These are phyloP conservation scores for Ceriops decandra DNA, from an alignment of 345 rosid genomes.

Conservation along the genomic window DNA sequence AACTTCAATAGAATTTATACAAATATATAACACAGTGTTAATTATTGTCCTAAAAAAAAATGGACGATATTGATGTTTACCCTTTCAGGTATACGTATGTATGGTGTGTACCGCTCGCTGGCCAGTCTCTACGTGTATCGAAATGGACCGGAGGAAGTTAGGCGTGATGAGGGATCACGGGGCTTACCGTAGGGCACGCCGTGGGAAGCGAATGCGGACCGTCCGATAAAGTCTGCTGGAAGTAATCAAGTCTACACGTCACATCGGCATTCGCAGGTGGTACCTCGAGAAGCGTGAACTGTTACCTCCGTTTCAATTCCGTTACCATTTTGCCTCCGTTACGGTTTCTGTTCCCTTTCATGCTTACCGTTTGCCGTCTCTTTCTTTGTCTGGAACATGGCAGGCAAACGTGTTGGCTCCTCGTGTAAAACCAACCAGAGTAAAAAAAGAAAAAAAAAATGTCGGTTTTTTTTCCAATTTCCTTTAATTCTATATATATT, in stretches of 20 bases:
- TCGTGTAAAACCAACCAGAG: conserved; percentile 32
- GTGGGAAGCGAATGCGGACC: conserved; percentile 12
- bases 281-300: too few species aligned
- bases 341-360: not conserved
- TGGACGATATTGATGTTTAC: too few species aligned
- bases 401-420: conserved; percentile 42
- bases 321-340: conserved; percentile 13
- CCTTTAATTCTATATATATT: not conserved
- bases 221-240: conserved; percentile 24
- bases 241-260: conserved; percentile 7
- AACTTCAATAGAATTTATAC: too few species aligned
- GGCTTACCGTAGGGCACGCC: conserved; percentile 5
- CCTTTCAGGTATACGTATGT: too few species aligned
- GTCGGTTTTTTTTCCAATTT: not conserved
- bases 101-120: too few species aligned
- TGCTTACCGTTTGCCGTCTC: conserved; percentile 10
- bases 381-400: conserved; percentile 36
- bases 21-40: too few species aligned
- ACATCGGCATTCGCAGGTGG: not conserved
- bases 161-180: too few species aligned
- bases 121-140: too few species aligned
- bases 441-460: not conserved
- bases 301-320: conserved; percentile 8
- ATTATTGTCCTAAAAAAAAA: too few species aligned
- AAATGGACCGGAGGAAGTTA: too few species aligned